These are phyloP conservation scores for Ilyonectria mors-panacis DNA, from an alignment of 2,329 filamentous ascomycete genomes.

Conservation along the genomic window DNA sequence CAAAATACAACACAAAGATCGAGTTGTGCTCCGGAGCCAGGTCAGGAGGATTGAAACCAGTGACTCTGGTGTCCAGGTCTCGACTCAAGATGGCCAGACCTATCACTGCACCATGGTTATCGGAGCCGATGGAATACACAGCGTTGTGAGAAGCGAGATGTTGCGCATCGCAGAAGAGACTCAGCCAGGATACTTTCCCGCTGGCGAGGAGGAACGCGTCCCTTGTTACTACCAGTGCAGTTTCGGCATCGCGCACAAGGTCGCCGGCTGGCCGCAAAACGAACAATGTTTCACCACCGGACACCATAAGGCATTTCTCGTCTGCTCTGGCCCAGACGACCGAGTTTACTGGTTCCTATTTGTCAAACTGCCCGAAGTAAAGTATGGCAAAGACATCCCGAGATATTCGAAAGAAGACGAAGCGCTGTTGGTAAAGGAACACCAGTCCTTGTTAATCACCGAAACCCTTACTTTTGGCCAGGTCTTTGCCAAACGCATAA, in stretches of 20 bases:
- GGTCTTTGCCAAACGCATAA: conserved; percentile 14
- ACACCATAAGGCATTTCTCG: conserved; percentile 39
- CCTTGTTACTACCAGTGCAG: conserved; percentile 52
- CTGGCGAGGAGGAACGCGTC: conserved; percentile 37
- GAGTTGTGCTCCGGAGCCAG: conserved; percentile 34
- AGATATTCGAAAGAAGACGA: conserved; percentile 12
- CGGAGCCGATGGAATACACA: conserved; percentile 59
- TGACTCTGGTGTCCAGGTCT: conserved; percentile 45
- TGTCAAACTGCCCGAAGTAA: conserved; percentile 8
- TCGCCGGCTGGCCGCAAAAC: conserved; percentile 38
- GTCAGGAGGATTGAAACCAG: conserved; percentile 32
- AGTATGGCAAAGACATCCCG: conserved; percentile 12
- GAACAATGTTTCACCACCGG: conserved; percentile 23
- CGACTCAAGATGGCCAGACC: conserved; percentile 48
- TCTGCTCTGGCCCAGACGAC: conserved; percentile 49
- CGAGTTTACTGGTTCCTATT: conserved; percentile 46
- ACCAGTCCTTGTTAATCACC: conserved; percentile 1
- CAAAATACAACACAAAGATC: conserved; percentile 50
- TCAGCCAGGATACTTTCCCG: conserved; percentile 44
- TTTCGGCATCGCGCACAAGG: conserved; percentile 56
- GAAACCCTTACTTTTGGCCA: conserved; percentile 20
- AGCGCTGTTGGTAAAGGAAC: conserved; percentile 5
- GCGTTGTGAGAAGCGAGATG: conserved; percentile 51
- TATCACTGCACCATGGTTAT: conserved; percentile 53
- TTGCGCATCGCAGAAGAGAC: conserved; percentile 38